A percentile compares a stretch with the other conserved stretches of the same genome.
Conservation (phyloP, 2,329 filamentous ascomycete species). For the Coniella vitis region DNA sequence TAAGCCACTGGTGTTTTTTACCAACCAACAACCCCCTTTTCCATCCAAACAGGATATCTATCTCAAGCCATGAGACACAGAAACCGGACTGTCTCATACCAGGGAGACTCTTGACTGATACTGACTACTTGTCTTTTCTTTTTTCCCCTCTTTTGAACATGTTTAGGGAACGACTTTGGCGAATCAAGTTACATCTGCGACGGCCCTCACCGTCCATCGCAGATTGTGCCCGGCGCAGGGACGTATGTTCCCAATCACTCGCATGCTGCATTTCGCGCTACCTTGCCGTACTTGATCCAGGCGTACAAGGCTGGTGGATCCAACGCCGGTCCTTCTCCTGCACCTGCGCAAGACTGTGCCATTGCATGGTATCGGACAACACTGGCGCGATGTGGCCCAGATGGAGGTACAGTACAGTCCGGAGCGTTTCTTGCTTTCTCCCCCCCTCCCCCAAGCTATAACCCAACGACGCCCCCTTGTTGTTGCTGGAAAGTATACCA, state of each 20-base stretch:
- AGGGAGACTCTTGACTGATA: no score
- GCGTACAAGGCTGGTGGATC: constrained; percentile 40
- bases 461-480: no score
- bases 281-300: constrained; percentile 42
- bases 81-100: no score
- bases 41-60: no score
- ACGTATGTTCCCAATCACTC: constrained; percentile 39
- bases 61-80: no score
- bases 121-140: neutral
- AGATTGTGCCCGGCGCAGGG: constrained; percentile 41
- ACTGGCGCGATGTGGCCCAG: constrained; percentile 24
- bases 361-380: constrained; percentile 38
- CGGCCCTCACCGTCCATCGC: constrained; percentile 27
- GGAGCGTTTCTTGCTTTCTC: no score
- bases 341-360: constrained; percentile 25
- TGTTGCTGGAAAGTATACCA: no score
- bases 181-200: constrained; percentile 53
- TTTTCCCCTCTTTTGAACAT: constrained; percentile 4
- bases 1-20: constrained; percentile 16
- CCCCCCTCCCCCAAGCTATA: no score
- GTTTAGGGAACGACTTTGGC: constrained; percentile 49
- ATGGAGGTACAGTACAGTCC: constrained; percentile 35
- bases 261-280: constrained; percentile 41
- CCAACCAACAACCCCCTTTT: no score
- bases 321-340: constrained; percentile 20